phyloP scores from a whole-genome alignment of 192 early-diverging fungal genomes.

The Podochytrium sp. region DNA sequence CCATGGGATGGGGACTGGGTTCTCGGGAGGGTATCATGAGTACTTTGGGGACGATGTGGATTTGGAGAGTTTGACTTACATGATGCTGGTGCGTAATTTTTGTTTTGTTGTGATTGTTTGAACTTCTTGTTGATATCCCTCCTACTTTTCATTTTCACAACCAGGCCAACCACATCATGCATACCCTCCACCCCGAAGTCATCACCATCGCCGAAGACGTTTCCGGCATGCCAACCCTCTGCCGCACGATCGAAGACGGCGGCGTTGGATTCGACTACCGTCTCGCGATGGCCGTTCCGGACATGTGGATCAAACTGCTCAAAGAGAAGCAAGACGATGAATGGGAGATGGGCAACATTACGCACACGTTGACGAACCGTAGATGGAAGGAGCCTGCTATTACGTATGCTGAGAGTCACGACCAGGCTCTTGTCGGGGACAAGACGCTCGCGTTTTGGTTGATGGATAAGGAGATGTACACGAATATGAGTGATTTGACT shows the following conservation, averaged over 20 bases:
- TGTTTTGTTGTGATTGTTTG: conserved; percentile 21
- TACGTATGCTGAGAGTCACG: conserved; percentile 94
- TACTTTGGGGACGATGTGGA: conserved; percentile 89
- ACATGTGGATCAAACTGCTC: conserved; percentile 99
- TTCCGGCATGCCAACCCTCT: conserved; percentile 97
- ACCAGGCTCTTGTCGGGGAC: conserved; percentile 98
- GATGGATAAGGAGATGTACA: conserved; percentile 99
- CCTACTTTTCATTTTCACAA: conserved; percentile 27
- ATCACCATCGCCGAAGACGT: conserved; percentile 98
- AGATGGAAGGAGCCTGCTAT: conserved; percentile 92
- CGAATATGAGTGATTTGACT: conserved; percentile 84
- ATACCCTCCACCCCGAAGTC: conserved; percentile 76
- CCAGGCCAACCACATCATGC: conserved; percentile 86
- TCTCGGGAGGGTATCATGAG: conserved; percentile 90
- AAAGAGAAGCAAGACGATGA: conserved; percentile 91
- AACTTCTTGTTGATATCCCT: background rate
- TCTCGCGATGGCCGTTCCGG: conserved; percentile 93
- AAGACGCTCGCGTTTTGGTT: conserved; percentile 99
- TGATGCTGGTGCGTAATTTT: too few species aligned
- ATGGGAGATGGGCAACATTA: conserved; percentile 88
- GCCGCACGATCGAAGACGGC: conserved; percentile 83
- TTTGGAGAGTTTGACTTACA: conserved; percentile 82
- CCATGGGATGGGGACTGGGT: conserved; percentile 93
- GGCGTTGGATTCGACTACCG: conserved; percentile 98
- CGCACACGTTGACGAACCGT: conserved; percentile 87